A percentile compares a stretch with the other conserved stretches of the same genome.
These are phyloP conservation scores for Colletotrichum chlorophyti DNA, from an alignment of 2,329 filamentous ascomycete species.

Conservation along the genomic window DNA sequence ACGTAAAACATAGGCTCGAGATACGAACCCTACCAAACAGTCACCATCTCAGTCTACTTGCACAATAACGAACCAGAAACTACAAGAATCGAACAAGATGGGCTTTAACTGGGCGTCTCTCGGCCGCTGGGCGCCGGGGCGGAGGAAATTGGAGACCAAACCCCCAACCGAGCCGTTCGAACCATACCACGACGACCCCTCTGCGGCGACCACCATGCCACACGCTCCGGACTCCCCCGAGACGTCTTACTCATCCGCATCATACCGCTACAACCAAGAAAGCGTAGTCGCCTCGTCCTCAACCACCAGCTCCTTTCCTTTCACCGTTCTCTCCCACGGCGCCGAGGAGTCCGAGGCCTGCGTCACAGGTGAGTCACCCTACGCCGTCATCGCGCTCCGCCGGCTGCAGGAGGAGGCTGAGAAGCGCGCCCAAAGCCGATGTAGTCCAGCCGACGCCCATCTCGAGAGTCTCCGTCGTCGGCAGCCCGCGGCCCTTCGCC, in stretches of 20 bases:
- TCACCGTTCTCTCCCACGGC: background rate
- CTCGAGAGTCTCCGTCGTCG: no score
- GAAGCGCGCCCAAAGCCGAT: background rate
- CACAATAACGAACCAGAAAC: background rate
- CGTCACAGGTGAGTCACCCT: background rate
- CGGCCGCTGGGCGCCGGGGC: background rate
- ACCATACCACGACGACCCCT: background rate
- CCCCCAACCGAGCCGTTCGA: background rate
- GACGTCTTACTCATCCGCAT: no score
- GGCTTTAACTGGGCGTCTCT: background rate
- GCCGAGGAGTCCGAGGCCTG: background rate
- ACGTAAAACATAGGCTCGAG: no score
- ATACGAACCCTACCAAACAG: no score
- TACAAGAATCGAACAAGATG: background rate
- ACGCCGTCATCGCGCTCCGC: background rate
- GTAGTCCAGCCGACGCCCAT: background rate
- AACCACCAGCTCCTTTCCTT: no score
- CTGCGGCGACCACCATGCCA: no score
- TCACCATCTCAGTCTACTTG: no score
- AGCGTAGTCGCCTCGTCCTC: no score
- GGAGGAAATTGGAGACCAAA: no score
- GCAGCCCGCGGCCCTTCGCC: no score
- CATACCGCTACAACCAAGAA: background rate
- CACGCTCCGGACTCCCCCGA: no score
- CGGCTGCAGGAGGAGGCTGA: background rate